phyloP scores from a whole-genome alignment of 176 grass and related monocot genomes.

The Aegilops bicornis region DNA sequence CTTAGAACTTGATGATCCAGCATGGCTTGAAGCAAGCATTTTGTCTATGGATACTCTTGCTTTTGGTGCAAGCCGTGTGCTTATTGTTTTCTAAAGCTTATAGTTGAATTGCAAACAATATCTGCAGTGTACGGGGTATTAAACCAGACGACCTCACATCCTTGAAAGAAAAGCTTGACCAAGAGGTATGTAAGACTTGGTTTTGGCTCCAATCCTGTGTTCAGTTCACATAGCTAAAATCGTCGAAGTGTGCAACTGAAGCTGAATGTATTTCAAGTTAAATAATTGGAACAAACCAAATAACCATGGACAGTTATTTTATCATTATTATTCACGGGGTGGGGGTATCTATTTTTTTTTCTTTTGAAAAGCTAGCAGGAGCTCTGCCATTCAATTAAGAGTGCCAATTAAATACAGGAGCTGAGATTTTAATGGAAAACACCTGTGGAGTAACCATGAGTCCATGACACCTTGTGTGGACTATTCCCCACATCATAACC shows the following conservation, averaged over 20 bases:
- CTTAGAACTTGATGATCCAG: conserved; percentile 14
- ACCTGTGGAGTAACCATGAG: background rate
- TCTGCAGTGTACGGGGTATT: conserved; percentile 81
- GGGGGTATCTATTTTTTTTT: background rate
- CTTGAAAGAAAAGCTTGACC: conserved; percentile 83
- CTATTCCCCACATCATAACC: background rate
- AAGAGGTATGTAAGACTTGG: conserved; percentile 61
- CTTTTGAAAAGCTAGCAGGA: background rate
- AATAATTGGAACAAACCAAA: conserved; percentile 22
- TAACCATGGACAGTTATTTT: background rate
- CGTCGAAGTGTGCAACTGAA: background rate
- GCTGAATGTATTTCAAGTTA: background rate
- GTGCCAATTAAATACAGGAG: background rate
- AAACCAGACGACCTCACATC: conserved; percentile 69
- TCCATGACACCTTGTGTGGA: background rate
- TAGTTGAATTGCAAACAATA: conserved; percentile 18
- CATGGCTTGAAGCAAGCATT: conserved; percentile 15
- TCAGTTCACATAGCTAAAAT: background rate
- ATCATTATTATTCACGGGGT: background rate
- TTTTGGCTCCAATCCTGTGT: background rate
- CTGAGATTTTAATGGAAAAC: background rate
- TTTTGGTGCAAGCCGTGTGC: conserved; percentile 14
- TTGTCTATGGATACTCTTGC: background rate
- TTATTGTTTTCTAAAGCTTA: conserved; percentile 29
- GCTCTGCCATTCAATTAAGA: background rate